Base-by-base conservation (phyloP, 768 basidiomycete species). In the Tephrocybe sp. region DNA sequence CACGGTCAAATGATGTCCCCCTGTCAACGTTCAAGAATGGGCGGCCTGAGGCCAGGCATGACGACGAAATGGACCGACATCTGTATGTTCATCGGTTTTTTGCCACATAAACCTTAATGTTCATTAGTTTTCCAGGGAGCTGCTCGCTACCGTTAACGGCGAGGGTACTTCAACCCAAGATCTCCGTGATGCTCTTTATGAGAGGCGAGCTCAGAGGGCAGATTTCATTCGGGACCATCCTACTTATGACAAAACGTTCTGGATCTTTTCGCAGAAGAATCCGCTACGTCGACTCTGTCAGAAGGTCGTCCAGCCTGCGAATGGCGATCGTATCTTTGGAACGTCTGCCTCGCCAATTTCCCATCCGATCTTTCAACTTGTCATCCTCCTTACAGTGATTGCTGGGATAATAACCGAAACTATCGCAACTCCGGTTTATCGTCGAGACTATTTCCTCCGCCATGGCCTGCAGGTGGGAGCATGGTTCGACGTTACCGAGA, bases 151-250 rank as follows among this genome's bases (percentile, higher is more conserved):
- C 10, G 70, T 88, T 39, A 83, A 83, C 55, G 70, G 75, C n/a
- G 82, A 83, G 10, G 65, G 67, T 0, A 65, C 70, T 3, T 65
- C 68, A 5, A 66, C 72, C 8, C 81, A 84, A 54, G 80, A 84
- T 39, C 61, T 76, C 8, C 75, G 77, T 52, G 88, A 95, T 60
- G 78, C 77, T 16, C 55, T 78, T 33, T 77, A 83, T 50, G 90
- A 95, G 68, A 79, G 78, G 16, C 78, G 83, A 6, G 89, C 88
- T 7, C 81, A 82, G 59, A 88, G 84, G 62, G 85, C 87, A 0
- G 90, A 95, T 56, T 93, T 96, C 65, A 96, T 97, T 56, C 82
- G 79, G 2, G 81, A 86, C 48, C 88, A 97, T 68, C 93, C 96
- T 0, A 78, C 85, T 2, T 98, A 89, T 62, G 95, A 98, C 68